Base-by-base conservation (phyloP, 805 yeast genomes). In the Suhomyces tanzawaensis region DNA sequence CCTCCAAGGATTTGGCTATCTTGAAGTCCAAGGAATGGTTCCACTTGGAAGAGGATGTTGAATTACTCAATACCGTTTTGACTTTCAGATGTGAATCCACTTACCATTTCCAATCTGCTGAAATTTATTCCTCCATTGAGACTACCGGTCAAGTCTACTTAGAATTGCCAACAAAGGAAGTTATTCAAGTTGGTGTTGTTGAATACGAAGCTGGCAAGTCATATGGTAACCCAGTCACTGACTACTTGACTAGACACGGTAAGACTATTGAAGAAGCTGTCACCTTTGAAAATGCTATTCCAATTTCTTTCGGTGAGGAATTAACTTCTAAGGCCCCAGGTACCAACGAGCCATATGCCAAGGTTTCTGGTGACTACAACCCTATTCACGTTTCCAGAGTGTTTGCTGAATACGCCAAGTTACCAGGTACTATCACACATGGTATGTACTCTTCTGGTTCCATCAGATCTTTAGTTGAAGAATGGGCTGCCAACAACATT, bases 361-460 rank as follows among this genome's bases (percentile, higher is more conserved):
- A 81, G 60, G 97, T 93, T 29, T 91, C 98, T 46, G 98, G 98
- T 60, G 99, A 93, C 67, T 91, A 78, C 80, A 93, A 93, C 67
- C 99, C 99, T 46, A 93, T 93, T 55, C 99, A 93, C 63, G 98
- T 95, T 44, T 85, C 95, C 24, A 83, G 95, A 60, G 93, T 88
- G 36, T 93, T 93, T 67, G 90, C 99, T 40, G 76, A 81, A 46
- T 93, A 93, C 61, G 98, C 96, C 31, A 81, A 81, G 57, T 75
- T 93, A 58, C 96, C 96, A 42, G 99, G 99, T 51, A 93, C 98
- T 26, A 93, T 93, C 56, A 93, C 99, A 25, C 99, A 95, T 59
- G 99, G 99, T 62, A 95, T 93, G 99, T 95, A 79, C 76, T 86
- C 97, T 15, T 85, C 95, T 59, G 99, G 97, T 45, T 77, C 95